Conservation (phyloP, 2,329 filamentous ascomycete species). For the Neopestalotiopsis clavispora region DNA sequence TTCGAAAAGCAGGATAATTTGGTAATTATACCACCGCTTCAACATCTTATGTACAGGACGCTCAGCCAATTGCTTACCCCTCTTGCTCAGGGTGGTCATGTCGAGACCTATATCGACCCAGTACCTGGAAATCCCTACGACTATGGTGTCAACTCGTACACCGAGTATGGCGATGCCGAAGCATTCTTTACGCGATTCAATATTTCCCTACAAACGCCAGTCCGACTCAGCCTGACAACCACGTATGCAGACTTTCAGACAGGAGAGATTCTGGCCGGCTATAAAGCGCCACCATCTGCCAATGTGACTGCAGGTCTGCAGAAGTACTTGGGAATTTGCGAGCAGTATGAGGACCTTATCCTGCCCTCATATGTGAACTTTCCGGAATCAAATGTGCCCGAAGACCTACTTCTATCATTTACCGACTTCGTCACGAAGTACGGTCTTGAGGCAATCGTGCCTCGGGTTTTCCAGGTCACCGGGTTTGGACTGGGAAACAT, state of each 20-base stretch:
- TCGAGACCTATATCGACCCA: constrained; percentile 51
- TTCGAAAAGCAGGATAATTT: constrained; percentile 35
- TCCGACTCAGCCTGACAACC: constrained; percentile 32
- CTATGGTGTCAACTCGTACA: constrained; percentile 43
- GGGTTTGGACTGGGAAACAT: constrained; percentile 51
- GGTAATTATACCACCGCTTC: neutral
- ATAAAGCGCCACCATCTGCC: constrained; percentile 27
- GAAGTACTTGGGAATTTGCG: constrained; percentile 34
- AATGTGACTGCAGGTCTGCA: constrained; percentile 24
- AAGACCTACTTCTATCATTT: constrained; percentile 52
- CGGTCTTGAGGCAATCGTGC: constrained; percentile 45
- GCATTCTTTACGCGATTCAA: constrained; percentile 51
- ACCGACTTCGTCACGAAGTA: constrained; percentile 54
- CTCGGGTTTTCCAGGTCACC: constrained; percentile 43
- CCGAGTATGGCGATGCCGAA: constrained; percentile 42
- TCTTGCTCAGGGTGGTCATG: constrained; percentile 46
- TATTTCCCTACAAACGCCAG: constrained; percentile 34
- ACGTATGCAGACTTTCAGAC: constrained; percentile 42
- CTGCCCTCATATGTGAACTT: constrained; percentile 44
- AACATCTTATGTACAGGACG: neutral
- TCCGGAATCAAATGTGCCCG: constrained; percentile 42
- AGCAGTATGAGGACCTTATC: constrained; percentile 36
- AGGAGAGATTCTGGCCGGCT: constrained; percentile 35
- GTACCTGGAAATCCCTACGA: constrained; percentile 38
- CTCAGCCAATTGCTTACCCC: neutral